Base-by-base conservation (phyloP, 805 yeast species). In the Wickerhamomyces xylosicus region DNA sequence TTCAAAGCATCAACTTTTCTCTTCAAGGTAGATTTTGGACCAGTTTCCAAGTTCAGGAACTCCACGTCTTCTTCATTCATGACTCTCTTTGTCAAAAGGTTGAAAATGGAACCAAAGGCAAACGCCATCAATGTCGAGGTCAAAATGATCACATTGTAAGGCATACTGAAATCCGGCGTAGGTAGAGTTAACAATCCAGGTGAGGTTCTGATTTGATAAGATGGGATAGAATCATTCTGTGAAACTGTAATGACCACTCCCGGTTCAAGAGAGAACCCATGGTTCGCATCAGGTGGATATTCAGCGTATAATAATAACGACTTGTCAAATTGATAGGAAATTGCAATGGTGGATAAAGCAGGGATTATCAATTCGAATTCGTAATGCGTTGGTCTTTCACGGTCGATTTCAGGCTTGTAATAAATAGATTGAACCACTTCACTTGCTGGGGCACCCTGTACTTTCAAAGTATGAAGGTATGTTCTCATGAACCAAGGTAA, bases 231-330 rank as follows among this genome's bases (percentile, higher is more conserved):
- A 6, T 43, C 33, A 11, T 22, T 49, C 41, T 64, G 65, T 10
- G 59, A 57, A 8, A 78, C 38, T 0, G 85, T 72, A 3, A 81
- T 71, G 11, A 86, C 67, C 10, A 85, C 81, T 5, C 95, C 95
- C 0, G 97, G 95, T 19, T 92, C 92, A 34, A 92, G 77, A 42
- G 89, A 90, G 60, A 92, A 92, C 1, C 98, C 98, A 51, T 92
- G 97, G 57, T 92, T 92, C 2, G 98, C 97, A 65, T 92, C 98
- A 1, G 98, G 98, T n/a, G 98, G 98, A 53, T 92, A 92, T 57
- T 92, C 97, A 3, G 87, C 83, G 44, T 84, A 78, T 41, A 80
- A 71, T 22, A 92, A 67, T 55, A 92, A 67, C 0, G 95, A 78
- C 57, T 89, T 92, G 56, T 92, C 97, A 54, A 90, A 89, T 40